Base-by-base conservation (phyloP, 75 land plant genomes). In the Isoetes taiwanensis region DNA sequence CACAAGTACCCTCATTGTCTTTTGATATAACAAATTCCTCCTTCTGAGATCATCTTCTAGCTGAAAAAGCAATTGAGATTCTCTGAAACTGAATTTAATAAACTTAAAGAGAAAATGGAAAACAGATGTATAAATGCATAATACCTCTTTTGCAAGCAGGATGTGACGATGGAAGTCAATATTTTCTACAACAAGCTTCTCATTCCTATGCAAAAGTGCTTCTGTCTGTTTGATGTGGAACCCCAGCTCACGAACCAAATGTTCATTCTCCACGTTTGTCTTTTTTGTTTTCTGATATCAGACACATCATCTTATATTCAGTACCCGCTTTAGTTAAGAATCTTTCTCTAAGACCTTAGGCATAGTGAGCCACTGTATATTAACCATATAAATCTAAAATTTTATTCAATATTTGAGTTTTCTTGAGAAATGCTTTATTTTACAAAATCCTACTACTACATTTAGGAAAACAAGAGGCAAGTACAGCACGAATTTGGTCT, bases 221-320 rank as follows among this genome's bases (percentile, higher is more conserved):
- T 38, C 69, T 28, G 74, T 65, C 34, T 65, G 69, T n/a, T 59
- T 68, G 14, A 60, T 54, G 35, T 71, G 74, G 35, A 62, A 59
- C 41, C 23, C 55, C 10, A 71, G 40, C 52, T 71, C 74, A 30
- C 32, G 59, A 16, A 54, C 34, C 1, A 71, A 52, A 32, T 71
- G 56, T n/a, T 71, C 74, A 32, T 71, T 71, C 41, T 71, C 69
- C 1, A 65, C 30, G 20, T 64, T 71, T n/a, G 74, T 71, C 34
- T 39, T 71, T 25, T 71, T 71, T 14, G 74, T 71, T 65, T 64
- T 71, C 74, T 71, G 63, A 21, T n/a, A 61, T 35, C 16, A 19
- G 25, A 46, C 8, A 23, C 16, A 8, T 19, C 16, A 46, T 14
- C 14, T 14, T 37, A 37, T 37, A 37, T 14, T 37, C 39, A 9